Base-by-base conservation (phyloP, 2,329 filamentous ascomycete genomes). In the Aplosporella prunicola region DNA sequence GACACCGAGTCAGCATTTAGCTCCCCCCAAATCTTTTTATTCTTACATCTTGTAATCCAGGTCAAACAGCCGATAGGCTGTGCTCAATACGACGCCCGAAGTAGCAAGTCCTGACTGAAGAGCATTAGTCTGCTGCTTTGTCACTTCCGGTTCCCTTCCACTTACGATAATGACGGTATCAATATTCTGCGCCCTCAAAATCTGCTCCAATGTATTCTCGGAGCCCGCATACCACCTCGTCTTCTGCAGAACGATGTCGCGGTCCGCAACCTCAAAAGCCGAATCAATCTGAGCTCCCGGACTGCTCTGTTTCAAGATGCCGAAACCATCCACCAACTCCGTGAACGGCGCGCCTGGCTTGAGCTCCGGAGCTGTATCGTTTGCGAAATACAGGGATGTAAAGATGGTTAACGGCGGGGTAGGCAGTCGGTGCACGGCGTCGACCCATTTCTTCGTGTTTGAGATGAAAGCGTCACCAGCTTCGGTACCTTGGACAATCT, bases 61-160 rank as follows among this genome's bases (percentile, higher is more conserved):
- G 45, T 67, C 61, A 32, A 66, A 67, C 10, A 67, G 42, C 11
- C 55, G 53, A 41, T 67, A 67, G 3, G 58, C 51, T 8, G 63
- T 67, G 28, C 51, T 57, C 51, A 67, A 51, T 5, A 67, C 54
- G 1, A 66, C 64, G 0, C 61, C 64, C 2, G 58, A 60, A 11
- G 65, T 60, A 20, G 53, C 52, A 16, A 67, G 39, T 0, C 64
- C 65, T 9, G 57, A 64, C 52, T 61, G 15, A 18, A 18, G 18
- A 17, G 13, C 23, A 20, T 18, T n/a, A 34, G 31, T 30, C 9
- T 8, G 27, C 27, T 30, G 22, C 22, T 24, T 24, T 24, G 22
- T 13, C 11, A 30, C 8, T 9, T 9, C 11, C 8, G 8, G 27
- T 20, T 8, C 13, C 20, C 20, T 16, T 18, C 38, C 4, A 49